Base-by-base conservation (phyloP, 2,329 filamentous ascomycete genomes). In the Metarhizium sp. region DNA sequence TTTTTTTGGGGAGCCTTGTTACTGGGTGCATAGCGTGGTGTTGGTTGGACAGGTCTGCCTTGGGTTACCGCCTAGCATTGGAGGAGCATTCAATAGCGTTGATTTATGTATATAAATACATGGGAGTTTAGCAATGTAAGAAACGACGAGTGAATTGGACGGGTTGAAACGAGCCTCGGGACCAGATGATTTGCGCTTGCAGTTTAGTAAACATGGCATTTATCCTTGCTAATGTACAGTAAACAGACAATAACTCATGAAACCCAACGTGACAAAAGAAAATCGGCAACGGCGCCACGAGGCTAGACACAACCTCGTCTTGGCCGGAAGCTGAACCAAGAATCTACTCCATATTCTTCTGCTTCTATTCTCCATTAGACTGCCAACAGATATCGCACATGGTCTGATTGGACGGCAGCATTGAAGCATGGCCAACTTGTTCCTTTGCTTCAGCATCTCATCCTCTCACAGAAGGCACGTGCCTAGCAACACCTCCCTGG, bases 401-500 rank as follows among this genome's bases (percentile, higher is more conserved):
- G 14, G 11, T 16, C 13, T 16, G 38, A 40, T 5, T 40, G 10
- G 13, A 13, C 38, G 4, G 38, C 13, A 7, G 38, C 38, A 16
- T 40, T 40, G 38, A 13, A 40, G 32, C 32, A 34, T 8, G 32
- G 32, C 7, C 38, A 14, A 16, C 38, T 5, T 13, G 38, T 16
- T 16, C 14, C 5, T 5, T 40, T 13, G 38, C 2, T 40, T 40
- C 38, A 40, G 13, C 34, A 20, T 2, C 10, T 7, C 42, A 18
- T 10, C 30, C 14, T 18, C 51, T 55, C 45, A 55, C 6, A 25
- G 49, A 57, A 25, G 53, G 50, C n/a, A 57, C 51, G 36, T 54
- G 56, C 36, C 54, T 55, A 32, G 47, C 30, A 29, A 32, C 40
- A 13, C 16, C 36, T 50, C 58, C 50, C 30, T 60, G 55, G 36